Evolutionary conservation across 2,329 filamentous ascomycete genomes (phyloP).

Genomic region (Calonectria hawksworthii): DNA sequence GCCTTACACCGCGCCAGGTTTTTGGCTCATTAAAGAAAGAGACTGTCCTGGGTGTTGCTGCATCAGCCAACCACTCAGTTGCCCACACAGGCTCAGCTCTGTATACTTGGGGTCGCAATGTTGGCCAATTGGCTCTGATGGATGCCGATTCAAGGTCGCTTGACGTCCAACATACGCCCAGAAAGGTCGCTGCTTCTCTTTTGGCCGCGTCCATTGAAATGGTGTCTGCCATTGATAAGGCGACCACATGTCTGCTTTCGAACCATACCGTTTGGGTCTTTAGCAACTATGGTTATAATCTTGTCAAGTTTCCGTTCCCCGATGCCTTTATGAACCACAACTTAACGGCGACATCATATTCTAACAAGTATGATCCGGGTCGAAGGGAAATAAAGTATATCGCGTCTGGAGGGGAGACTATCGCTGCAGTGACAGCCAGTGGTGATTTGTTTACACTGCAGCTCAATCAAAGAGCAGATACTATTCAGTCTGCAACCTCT

Average conservation of each 20-base stretch:
- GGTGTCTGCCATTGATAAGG: conserved; percentile 90
- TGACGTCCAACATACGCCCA: conserved; percentile 83
- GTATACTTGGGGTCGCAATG: conserved; percentile 96
- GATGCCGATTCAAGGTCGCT: conserved; percentile 95
- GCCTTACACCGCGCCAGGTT: conserved; percentile 85
- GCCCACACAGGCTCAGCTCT: conserved; percentile 85
- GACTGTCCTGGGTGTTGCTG: conserved; percentile 82
- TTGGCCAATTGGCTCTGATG: conserved; percentile 92
- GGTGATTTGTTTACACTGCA: conserved; percentile 92
- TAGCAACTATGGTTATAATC: conserved; percentile 95
- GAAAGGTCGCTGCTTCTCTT: conserved; percentile 89
- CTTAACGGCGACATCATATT: conserved; percentile 71
- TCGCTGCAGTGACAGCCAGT: conserved; percentile 86
- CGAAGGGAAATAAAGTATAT: conserved; percentile 81
- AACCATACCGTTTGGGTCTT: conserved; percentile 95
- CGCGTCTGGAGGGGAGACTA: conserved; percentile 88
- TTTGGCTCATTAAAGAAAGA: conserved; percentile 95
- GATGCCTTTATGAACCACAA: conserved; percentile 80
- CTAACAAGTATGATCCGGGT: conserved; percentile 68
- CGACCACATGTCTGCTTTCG: conserved; percentile 87
- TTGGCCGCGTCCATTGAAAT: conserved; percentile 76
- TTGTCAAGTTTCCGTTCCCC: conserved; percentile 82
- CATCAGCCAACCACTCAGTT: conserved; percentile 92
- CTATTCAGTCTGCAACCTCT: conserved; percentile 73
- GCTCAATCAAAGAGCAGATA: conserved; percentile 77